Conservation (phyloP, 176 grass and related monocot genomes). For the Typha latifolia region DNA sequence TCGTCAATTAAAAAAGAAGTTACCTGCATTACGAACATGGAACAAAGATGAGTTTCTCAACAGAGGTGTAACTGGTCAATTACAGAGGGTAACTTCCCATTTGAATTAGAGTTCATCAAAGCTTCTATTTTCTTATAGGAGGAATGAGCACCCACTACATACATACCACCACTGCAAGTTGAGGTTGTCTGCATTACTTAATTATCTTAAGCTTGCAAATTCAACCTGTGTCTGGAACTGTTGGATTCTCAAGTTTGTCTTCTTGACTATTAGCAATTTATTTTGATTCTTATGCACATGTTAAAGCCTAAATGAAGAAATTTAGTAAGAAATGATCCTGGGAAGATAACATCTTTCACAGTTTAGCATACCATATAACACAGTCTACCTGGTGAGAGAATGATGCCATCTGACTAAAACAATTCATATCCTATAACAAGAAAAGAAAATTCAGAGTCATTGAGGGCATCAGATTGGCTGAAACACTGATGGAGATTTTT, state of each 20-base stretch:
- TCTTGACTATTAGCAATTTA: slow-evolving; percentile 66
- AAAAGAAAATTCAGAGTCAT: slow-evolving; percentile 22
- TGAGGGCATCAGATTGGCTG: slow-evolving; percentile 15
- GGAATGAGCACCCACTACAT: slow-evolving; percentile 78
- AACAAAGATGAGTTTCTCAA: slow-evolving; percentile 11
- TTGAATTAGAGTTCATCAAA: slow-evolving; percentile 77
- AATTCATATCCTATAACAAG: slow-evolving; percentile 70
- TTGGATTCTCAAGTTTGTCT: slow-evolving; percentile 88
- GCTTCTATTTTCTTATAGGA: slow-evolving; percentile 94
- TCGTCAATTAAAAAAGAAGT: too few relatives aligned
- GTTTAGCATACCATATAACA: slow-evolving; percentile 1
- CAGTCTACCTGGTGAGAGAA: slow-evolving; percentile 76
- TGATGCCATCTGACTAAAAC: slow-evolving; percentile 82
- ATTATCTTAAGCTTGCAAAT: slow-evolving; percentile 57
- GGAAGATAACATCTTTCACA: slow-evolving; percentile 1
- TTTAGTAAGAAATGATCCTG: slow-evolving; percentile 17
- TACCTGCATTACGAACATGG: background rate
- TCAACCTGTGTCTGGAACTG: slow-evolving; percentile 87
- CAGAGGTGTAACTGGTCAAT: background rate
- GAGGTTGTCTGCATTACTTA: slow-evolving; percentile 64
- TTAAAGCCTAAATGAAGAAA: slow-evolving; percentile 73
- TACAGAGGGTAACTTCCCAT: slow-evolving; percentile 52
- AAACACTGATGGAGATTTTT: slow-evolving; percentile 1
- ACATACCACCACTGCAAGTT: slow-evolving; percentile 74
- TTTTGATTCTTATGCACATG: slow-evolving; percentile 92